Evolutionary conservation across 768 basidiomycete genomes (phyloP), one percentile per base, ranked within the genome.

Genomic region (Suillus occidentalis): DNA sequence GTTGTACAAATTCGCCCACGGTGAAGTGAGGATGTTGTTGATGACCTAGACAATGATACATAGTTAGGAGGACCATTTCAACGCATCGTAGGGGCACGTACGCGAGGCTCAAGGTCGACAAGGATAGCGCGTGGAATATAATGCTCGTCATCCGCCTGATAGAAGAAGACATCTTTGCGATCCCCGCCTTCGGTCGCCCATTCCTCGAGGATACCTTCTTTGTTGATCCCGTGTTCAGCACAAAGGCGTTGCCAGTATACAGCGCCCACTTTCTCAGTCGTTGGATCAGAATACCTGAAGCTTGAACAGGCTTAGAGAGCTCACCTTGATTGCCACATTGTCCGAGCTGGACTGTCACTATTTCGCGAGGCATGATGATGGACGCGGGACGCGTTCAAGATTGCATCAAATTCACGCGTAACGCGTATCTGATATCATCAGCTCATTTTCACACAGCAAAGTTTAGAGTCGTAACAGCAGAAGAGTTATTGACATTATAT

Each of bases 101-200:
- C 97, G 75, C 97, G 85, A 22, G 97, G 97, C 75, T 99, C 97
- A 34, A 97, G 85, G 78, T 99, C 97, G 66, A 99, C 89, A 45
- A 99, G 84, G 66, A 99, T 97, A 6, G 97, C 94, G 61, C 97
- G 87, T 2, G 97, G 97, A 65, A 99, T 96, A 77, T 99, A 99
- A 72, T 97, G 96, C 76, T 99, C 97, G 72, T 99, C 97, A 75
- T 99, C 97, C n/a, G 97, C 97, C 77, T 99, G 97, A 76, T 99
- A 99, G 81, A 99, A 99, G 80, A 99, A 99, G 34, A 97, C 97
- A 79, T 99, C 97, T 74, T 99, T 99, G 70, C 97, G 84, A 78
- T 99, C 97, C 10, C 94, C 94, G 22, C 92, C 93, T 71, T 96
- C 95, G 1, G 90, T 92, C 7, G 96, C 95, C 92, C 94, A 97